Percentiles rank a stretch among this genome's conserved stretches.
Evolutionary conservation across 1,139 yeast species (phyloP).

Genomic region (Sugiyamaella novakii): DNA sequence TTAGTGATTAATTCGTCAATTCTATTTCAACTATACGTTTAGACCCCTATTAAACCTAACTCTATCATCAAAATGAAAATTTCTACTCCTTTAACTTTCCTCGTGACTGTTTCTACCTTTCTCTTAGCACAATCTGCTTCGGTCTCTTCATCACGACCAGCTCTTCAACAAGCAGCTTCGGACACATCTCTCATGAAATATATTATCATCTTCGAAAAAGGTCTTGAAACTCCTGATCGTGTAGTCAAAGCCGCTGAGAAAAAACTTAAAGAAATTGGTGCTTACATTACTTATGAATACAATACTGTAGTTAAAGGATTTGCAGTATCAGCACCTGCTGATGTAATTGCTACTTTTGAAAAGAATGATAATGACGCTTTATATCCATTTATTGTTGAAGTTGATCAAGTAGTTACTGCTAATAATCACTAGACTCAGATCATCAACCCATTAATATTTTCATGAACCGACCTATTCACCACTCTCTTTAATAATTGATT

Average conservation of each 20-base stretch:
- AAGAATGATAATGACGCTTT: constrained; percentile 33
- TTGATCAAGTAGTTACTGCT: constrained; percentile 37
- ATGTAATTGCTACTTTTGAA: constrained; percentile 34
- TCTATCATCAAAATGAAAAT: too few relatives aligned
- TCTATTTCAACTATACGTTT: too few relatives aligned
- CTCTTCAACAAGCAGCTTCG: constrained; percentile 47
- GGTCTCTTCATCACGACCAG: constrained; percentile 13
- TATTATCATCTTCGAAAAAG: constrained; percentile 42
- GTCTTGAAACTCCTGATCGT: constrained; percentile 41
- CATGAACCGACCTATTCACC: not conserved
- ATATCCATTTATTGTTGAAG: constrained; percentile 47
- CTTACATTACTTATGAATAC: constrained; percentile 46
- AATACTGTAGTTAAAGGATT: constrained; percentile 46
- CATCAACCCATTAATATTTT: not conserved
- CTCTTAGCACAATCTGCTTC: constrained; percentile 8
- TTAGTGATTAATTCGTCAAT: too few relatives aligned
- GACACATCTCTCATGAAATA: constrained; percentile 45
- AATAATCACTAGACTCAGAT: constrained; percentile 18
- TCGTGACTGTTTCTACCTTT: too few relatives aligned
- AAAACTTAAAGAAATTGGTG: constrained; percentile 43
- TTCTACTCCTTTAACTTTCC: too few relatives aligned
- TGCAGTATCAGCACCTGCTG: constrained; percentile 42
- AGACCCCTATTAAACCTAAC: too few relatives aligned
- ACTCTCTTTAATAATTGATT: constrained; percentile 2
- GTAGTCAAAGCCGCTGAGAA: constrained; percentile 40